Evolutionary conservation across 192 early-diverging fungal species (phyloP), one percentile per base, ranked within the genome.

Genomic region (Coemansia brasiliensis): DNA sequence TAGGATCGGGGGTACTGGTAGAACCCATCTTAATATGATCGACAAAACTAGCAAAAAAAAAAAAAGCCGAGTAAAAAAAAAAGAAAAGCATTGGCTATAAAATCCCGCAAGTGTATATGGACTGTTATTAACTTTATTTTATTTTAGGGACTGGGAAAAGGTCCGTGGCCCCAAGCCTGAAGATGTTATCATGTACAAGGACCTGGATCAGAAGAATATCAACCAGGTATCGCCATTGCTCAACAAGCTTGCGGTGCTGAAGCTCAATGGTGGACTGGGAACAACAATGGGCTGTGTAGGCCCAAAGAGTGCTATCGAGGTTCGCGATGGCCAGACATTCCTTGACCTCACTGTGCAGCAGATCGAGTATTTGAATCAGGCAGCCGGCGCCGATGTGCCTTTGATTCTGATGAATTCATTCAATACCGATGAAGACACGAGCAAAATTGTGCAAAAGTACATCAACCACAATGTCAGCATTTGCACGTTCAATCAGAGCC

Each of bases 341-440:
- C 83, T 99, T 48, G 97, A 99, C 71, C 81, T 99, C 55, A 96
- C 92, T 66, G 97, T 99, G 21, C 91, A 95, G 62, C 97, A 99
- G 73, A 95, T 99, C 65, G 95, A 99, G 90, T 92, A 95, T 61
- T 80, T 98, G 48, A 99, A 99, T 84, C 85, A 84, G 50, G 80
- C 85, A 21, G 84, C 95, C 72, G 84, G 89, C 49, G 94, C 95
- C 55, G 84, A 88, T 44, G 95, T 99, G 8, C 97, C 97, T 4
- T 87, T 98, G 63, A 96, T 99, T 55, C 83, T 98, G 45, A 99
- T 99, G 97, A 99, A 99, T 85, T 99, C 97, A n/a, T 98, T 99
- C 87, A 99, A 99, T 80, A 99, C 97, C 4, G 95, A 99, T 73
- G 89, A 90, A 13, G 97, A 99, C 70, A 99, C 97, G 41, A 84